A percentile compares a stretch with the other conserved stretches of the same genome.
phyloP scores from a whole-genome alignment of 2,329 filamentous ascomycete species.

The Ascochyta rabiei region DNA sequence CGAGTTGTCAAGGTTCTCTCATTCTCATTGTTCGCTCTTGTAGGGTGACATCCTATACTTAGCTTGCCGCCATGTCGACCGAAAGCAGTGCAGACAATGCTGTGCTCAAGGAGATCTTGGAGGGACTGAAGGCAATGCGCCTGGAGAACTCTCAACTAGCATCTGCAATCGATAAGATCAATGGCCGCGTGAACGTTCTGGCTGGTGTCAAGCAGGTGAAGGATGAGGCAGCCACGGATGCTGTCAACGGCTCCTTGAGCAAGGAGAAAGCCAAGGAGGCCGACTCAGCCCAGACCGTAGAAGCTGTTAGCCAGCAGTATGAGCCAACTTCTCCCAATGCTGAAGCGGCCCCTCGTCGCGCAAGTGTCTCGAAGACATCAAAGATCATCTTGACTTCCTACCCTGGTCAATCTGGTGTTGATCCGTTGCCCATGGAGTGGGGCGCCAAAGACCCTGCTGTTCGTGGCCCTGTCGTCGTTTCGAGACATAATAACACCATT shows the following conservation, averaged over 20 bases:
- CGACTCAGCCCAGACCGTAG: slow-evolving; percentile 42
- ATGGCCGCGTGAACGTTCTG: slow-evolving; percentile 66
- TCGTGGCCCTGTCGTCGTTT: slow-evolving; percentile 89
- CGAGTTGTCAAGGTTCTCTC: neutral
- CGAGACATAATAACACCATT: slow-evolving; percentile 75
- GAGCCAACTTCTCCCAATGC: slow-evolving; percentile 41
- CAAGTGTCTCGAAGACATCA: slow-evolving; percentile 57
- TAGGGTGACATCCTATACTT: slow-evolving; percentile 3
- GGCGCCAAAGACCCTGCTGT: slow-evolving; percentile 75
- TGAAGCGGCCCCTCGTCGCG: slow-evolving; percentile 45
- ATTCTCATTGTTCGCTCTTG: slow-evolving; percentile 6
- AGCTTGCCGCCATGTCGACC: slow-evolving; percentile 35
- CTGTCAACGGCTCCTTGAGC: slow-evolving; percentile 28
- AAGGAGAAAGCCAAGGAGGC: slow-evolving; percentile 42
- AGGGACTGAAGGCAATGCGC: slow-evolving; percentile 61
- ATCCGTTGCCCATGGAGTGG: slow-evolving; percentile 89
- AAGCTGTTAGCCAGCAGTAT: slow-evolving; percentile 50
- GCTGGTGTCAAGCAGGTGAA: slow-evolving; percentile 64
- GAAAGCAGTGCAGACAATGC: slow-evolving; percentile 40
- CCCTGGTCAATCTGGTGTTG: slow-evolving; percentile 90
- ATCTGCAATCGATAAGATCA: slow-evolving; percentile 64
- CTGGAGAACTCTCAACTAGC: slow-evolving; percentile 62
- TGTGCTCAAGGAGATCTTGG: slow-evolving; percentile 62
- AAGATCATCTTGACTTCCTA: slow-evolving; percentile 81
- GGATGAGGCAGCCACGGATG: slow-evolving; percentile 52